Evolutionary conservation across 495 filamentous ascomycete genomes (phyloP), one percentile per base, ranked within the genome.

Genomic region (Lasiosphaeria ovina): DNA sequence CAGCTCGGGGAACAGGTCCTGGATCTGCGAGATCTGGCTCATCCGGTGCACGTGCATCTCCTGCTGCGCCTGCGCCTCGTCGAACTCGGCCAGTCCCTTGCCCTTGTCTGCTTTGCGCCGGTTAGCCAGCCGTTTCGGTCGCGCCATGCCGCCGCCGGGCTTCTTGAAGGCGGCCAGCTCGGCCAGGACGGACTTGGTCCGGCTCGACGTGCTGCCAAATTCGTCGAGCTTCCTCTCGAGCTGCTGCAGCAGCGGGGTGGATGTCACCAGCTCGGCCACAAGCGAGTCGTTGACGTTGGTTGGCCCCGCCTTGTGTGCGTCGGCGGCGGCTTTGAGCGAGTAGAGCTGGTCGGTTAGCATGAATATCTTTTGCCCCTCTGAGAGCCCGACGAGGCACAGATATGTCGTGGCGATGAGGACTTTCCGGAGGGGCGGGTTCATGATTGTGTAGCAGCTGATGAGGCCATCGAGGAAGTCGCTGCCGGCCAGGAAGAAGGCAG

Each of bases 1-100:
- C 7, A 98, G 81, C 59, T 93, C 85, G 0, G 94, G 92, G 73
- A 98, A 97, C 32, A 98, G 79, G 66, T 98, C 94, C 68, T 96
- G 92, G 42, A 98, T 79, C 73, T 93, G 90, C 6, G 86, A 87
- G 52, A 97, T 83, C 34, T 93, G 83, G 66, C 85, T 91, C 84
- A 93, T 87, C 34, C 82, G 86, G 75, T 96, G 91, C 48, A 91
- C 75, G 68, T 92, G 90, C 11, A 93, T 76, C 16, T 87, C 81
- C 9, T 78, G 79, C 60, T 58, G 71, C 32, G 66, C 67, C 40
- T 72, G 75, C 56, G 76, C 74, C 42, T 80, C 69, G 44, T 81
- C 80, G 45, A 75, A 70, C 7, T 68, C 69, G 53, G 76, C 78
- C 55, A 76, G 71, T 6, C 72, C 79, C 74, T 94, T 94, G 34